Base-by-base conservation (phyloP, 2,329 filamentous ascomycete species). In the Achaetomium macrosporum region DNA sequence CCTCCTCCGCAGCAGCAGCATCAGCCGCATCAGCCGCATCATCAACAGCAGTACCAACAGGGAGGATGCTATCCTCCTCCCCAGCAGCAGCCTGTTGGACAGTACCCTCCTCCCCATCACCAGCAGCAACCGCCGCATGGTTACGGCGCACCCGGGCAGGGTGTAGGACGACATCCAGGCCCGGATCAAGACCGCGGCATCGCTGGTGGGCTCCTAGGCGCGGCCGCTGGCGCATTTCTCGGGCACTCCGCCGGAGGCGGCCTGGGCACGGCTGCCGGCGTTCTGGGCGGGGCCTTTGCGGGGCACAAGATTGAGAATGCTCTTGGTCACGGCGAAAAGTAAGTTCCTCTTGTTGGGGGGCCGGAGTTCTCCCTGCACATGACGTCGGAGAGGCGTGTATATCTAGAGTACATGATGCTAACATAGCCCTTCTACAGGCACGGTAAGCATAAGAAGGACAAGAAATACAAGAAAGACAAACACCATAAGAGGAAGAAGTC, bases 171-270 rank as follows among this genome's bases (percentile, higher is more conserved):
- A 13, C 9, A 33, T 15, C 41, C 35, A 2, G 49, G 37, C n/a
- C 25, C 25, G 7, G 25, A 25, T 4, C 25, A 25, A 25, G 48
- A 55, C 31, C 53, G 49, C 35, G 53, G 53, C 13, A 40, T 52
- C 10, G 53, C 44, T 36, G 44, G 36, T 10, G 30, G 47, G 10
- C 53, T 55, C 89, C 48, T 55, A 15, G 53, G 53, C 17, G 53
- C 42, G 12, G 49, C 47, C 4, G 49, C 49, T 7, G 53, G 44
- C 2, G 49, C 44, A 1, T 17, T 49, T 17, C 45, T 51, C 45
- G 49, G 48, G 15, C 49, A 51, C 19, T 31, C 37, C 2, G 53
- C 42, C 9, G 49, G 53, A 1, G 48, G 53, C 44, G 30, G 31
- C 30, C 25, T 44, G 11, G 48, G 42, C 1, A 40, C 35, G n/a